Conservation (phyloP, 2,329 filamentous ascomycete species). For the Aspergillus aculeatus region DNA sequence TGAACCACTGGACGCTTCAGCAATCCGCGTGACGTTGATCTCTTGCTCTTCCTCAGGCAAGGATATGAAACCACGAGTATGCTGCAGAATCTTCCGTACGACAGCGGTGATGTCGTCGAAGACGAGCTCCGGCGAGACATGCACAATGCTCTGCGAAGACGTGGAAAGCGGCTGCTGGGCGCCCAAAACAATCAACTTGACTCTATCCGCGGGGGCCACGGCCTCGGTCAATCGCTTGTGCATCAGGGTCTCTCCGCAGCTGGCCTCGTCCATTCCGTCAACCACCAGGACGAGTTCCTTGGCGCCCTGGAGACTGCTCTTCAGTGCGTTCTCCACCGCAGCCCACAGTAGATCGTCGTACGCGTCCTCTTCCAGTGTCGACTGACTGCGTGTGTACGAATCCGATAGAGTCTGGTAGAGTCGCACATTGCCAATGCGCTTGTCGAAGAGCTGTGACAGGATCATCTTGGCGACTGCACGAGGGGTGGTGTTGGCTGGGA, state of each 20-base stretch:
- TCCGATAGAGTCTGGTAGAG: conserved; percentile 35
- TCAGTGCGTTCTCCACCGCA: conserved; percentile 30
- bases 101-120: conserved; percentile 39
- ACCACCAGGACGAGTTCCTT: conserved; percentile 39
- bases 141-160: conserved; percentile 19
- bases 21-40: conserved; percentile 30
- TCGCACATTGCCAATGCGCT: conserved; percentile 39
- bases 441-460: conserved; percentile 37
- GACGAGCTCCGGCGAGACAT: conserved; percentile 31
- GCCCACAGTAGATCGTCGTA: conserved; percentile 39
- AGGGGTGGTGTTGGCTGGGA: conserved; percentile 31
- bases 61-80: conserved; percentile 21
- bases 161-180: conserved; percentile 20
- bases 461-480: conserved; percentile 36
- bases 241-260: conserved; percentile 29
- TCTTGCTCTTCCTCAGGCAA: conserved; percentile 36
- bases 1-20: conserved; percentile 36
- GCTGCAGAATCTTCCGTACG: conserved; percentile 27
- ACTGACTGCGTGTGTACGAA: conserved; percentile 28
- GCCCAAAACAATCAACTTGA: conserved; percentile 33
- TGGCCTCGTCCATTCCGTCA: conserved; percentile 39
- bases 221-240: conserved; percentile 27
- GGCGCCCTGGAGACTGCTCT: conserved; percentile 26
- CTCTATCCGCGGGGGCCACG: conserved; percentile 19
- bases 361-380: conserved; percentile 22